phyloP scores from a whole-genome alignment of 2,329 filamentous ascomycete genomes.

The Fusarium sp. region DNA sequence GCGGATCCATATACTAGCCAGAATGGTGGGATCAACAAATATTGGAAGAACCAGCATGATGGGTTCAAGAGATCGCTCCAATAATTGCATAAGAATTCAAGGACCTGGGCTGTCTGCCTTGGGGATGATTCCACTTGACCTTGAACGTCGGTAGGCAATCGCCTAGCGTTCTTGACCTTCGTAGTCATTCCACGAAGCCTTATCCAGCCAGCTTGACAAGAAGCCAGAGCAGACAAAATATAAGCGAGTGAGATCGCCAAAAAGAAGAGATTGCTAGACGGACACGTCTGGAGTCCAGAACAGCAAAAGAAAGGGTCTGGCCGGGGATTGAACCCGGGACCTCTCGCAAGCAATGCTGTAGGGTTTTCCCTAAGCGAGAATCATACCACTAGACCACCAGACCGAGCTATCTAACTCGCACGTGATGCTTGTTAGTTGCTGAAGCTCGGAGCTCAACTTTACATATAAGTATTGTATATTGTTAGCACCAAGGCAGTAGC shows the following conservation, averaged over 20 bases:
- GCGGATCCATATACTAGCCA: slow-evolving; percentile 16
- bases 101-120: too few relatives aligned
- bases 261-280: too few relatives aligned
- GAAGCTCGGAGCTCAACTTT: neutral
- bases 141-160: neutral
- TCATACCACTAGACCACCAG: slow-evolving; percentile 76
- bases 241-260: too few relatives aligned
- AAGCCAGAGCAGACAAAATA: neutral
- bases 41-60: neutral
- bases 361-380: slow-evolving; percentile 74
- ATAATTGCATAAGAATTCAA: neutral
- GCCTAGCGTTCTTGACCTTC: too few relatives aligned
- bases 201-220: neutral
- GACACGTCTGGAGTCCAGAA: neutral
- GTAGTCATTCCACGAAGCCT: too few relatives aligned
- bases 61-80: fast-evolving
- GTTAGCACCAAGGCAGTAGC: too few relatives aligned
- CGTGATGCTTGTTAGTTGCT: neutral
- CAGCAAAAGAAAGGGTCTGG: slow-evolving; percentile 54
- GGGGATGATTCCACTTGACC: too few relatives aligned
- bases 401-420: slow-evolving; percentile 41
- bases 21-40: neutral
- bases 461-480: fast-evolving
- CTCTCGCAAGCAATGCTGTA: slow-evolving; percentile 56
- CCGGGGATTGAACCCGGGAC: slow-evolving; percentile 62